These are phyloP conservation scores for Aspergillus texensis DNA, from an alignment of 2,329 filamentous ascomycete species.

Conservation along the genomic window DNA sequence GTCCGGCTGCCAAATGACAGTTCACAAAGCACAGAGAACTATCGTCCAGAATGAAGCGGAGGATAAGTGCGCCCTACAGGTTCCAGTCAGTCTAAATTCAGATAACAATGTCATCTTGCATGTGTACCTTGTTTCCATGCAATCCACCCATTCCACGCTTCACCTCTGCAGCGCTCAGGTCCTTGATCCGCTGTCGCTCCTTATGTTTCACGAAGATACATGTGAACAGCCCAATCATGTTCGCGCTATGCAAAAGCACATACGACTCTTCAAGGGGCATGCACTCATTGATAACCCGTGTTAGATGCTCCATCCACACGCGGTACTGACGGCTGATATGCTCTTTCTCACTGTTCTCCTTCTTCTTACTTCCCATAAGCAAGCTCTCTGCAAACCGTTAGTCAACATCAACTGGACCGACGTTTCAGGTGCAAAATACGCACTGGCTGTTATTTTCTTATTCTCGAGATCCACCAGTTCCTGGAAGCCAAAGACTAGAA, in stretches of 20 bases:
- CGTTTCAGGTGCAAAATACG: constrained; percentile 32
- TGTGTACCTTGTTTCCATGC: constrained; percentile 81
- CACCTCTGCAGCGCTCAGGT: constrained; percentile 78
- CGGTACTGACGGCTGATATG: constrained; percentile 97
- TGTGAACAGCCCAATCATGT: constrained; percentile 91
- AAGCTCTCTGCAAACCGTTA: constrained; percentile 66
- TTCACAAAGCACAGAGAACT: constrained; percentile 95
- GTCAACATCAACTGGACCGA: constrained; percentile 4
- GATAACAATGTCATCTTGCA: not conserved
- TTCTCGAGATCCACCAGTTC: constrained; percentile 98
- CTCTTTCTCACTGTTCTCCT: constrained; percentile 75
- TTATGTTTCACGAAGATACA: constrained; percentile 90
- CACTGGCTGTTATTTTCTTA: constrained; percentile 93
- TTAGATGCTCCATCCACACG: constrained; percentile 90
- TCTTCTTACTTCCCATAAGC: constrained; percentile 78
- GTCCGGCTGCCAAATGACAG: constrained; percentile 93
- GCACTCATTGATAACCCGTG: constrained; percentile 78
- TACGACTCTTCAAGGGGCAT: constrained; percentile 79
- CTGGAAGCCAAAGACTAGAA: constrained; percentile 94
- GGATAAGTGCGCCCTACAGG: constrained; percentile 72
- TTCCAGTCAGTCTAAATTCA: not conserved
- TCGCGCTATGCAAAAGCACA: constrained; percentile 82
- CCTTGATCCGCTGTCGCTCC: constrained; percentile 73
- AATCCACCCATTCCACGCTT: constrained; percentile 95
- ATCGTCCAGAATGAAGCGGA: constrained; percentile 93